Evolutionary conservation across 2,329 filamentous ascomycete species (phyloP), one percentile per base, ranked within the genome.

Genomic region (Penicillium concentricum): DNA sequence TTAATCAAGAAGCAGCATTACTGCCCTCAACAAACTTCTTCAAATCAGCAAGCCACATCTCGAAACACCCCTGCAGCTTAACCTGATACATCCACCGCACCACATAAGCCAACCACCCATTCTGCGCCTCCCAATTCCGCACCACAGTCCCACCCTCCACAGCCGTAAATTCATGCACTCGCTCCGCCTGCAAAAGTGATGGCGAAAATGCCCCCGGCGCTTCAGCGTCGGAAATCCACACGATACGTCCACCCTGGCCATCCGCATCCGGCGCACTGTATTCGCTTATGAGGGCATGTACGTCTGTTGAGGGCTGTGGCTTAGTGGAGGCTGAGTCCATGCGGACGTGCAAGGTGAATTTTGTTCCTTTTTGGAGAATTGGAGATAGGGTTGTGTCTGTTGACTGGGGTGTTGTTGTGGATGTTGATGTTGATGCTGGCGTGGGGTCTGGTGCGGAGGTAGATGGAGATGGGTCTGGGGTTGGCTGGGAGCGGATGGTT

Each of bases 151-250:
- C 64, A 42, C 47, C 68, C 34, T 70, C 70, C 7, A 71, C 65
- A 54, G 77, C 76, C 20, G 67, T 66, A 35, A 82, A 68, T 68
- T 81, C 79, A 59, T 81, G 78, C n/a, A 79, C 76, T 12, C 78
- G 67, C 61, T 81, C 78, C 30, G 75, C 73, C 48, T 66, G 71
- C 51, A 81, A 54, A 18, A 81, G 46, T n/a, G 65, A 73, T 3
- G 60, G 62, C 10, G 72, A 62, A 20, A 68, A 61, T 54, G 70
- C 66, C 62, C 59, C 74, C 52, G 54, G 72, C 58, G 61, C 68
- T 22, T 62, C 57, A 8, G 30, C 16, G 69, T 74, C 66, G 35
- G 54, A 35, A 15, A 58, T 55, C 72, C 72, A 72, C 3, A 68
- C 63, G 18, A 74, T 68, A 1, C 67, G 65, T 2, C 67, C 69